Conservation (phyloP, 148 eudicot species). For the Spergularia bocconei region DNA sequence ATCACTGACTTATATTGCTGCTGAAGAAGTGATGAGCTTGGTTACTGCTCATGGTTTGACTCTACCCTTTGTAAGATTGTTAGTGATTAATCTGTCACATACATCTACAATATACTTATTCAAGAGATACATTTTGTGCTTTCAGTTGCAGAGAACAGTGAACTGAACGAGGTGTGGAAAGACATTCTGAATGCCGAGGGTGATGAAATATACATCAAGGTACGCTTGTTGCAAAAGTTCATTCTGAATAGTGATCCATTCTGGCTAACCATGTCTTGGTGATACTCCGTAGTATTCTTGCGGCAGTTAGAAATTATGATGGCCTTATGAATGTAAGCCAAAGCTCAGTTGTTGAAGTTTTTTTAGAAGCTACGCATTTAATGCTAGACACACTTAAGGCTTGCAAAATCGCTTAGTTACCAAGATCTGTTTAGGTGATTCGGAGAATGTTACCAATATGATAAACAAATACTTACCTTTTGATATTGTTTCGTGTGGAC, state of each 20-base stretch:
- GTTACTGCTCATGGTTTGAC: constrained; percentile 85
- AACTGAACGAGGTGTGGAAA: constrained; percentile 85
- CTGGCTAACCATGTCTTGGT: not conserved
- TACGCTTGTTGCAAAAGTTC: constrained; percentile 20
- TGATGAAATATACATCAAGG: constrained; percentile 95
- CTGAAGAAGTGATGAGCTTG: constrained; percentile 98
- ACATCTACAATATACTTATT: constrained; percentile 8
- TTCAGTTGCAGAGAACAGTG: constrained; percentile 78
- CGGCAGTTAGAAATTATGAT: not conserved
- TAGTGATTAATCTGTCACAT: not conserved
- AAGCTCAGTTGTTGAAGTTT: not conserved
- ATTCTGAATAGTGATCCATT: not conserved
- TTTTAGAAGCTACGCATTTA: no score
- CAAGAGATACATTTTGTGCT: constrained; percentile 15
- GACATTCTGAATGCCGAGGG: constrained; percentile 85
- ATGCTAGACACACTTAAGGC: no score
- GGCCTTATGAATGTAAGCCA: not conserved
- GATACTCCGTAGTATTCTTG: not conserved
- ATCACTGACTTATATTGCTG: constrained; percentile 71
- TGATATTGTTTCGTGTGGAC: no score
- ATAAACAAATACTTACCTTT: no score
- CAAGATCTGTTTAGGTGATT: no score
- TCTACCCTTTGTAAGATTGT: not conserved
- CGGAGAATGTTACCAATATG: no score
- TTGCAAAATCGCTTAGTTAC: no score